Conservation (phyloP, 257 asterid genomes). For the Lycium barbarum region DNA sequence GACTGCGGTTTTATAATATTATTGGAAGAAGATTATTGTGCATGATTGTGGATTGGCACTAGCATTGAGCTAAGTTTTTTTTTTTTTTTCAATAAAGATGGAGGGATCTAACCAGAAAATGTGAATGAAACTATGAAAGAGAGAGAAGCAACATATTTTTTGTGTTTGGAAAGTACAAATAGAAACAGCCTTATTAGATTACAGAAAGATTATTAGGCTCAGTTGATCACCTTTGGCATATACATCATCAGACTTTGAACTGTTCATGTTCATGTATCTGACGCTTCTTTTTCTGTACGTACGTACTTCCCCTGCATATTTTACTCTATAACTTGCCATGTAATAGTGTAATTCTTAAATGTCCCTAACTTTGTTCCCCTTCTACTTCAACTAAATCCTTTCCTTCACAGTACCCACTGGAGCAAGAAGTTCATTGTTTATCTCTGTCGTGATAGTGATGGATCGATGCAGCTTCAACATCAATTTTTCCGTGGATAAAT, state of each 20-base stretch:
- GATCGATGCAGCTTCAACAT: neutral
- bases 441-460: neutral
- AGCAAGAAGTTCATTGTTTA: neutral
- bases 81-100: too few relatives aligned
- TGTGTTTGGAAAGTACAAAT: slow-evolving; percentile 32
- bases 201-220: slow-evolving; percentile 33
- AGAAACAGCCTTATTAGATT: slow-evolving; percentile 34
- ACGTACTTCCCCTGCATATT: slow-evolving; percentile 20
- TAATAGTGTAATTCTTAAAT: neutral
- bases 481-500: too few relatives aligned
- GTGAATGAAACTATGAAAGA: neutral
- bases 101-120: neutral
- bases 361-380: neutral
- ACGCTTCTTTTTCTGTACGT: slow-evolving; percentile 2
- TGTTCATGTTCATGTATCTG: slow-evolving; percentile 26
- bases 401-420: neutral
- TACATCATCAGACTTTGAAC: neutral
- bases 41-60: neutral
- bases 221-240: neutral
- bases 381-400: neutral
- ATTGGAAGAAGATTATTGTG: neutral
- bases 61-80: neutral
- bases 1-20: neutral
- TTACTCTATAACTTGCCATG: neutral
- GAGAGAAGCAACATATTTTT: neutral